Conservation (phyloP, 2,329 filamentous ascomycete species). For the Neurospora sp. region DNA sequence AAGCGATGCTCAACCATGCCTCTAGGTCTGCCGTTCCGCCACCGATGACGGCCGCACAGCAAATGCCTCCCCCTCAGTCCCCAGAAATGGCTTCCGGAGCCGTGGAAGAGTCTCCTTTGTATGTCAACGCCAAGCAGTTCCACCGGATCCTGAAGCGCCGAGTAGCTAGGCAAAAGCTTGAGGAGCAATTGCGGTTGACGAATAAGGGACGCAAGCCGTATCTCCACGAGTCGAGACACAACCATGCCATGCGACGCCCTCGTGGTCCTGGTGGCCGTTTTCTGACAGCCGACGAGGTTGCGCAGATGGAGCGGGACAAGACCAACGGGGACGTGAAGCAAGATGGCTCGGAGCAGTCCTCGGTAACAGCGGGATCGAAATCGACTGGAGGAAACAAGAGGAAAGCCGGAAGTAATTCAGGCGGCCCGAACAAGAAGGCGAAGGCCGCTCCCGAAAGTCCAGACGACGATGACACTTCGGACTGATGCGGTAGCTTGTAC, state of each 20-base stretch:
- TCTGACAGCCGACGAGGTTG: conserved; percentile 91
- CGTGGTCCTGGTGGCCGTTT: conserved; percentile 91
- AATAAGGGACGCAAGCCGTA: conserved; percentile 96
- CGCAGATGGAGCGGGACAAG: conserved; percentile 68
- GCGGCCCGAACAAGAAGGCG: conserved; percentile 42
- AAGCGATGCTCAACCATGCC: conserved; percentile 65
- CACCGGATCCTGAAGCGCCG: conserved; percentile 92
- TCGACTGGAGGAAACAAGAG: conserved; percentile 43
- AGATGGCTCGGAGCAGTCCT: conserved; percentile 16
- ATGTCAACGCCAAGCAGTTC: conserved; percentile 98
- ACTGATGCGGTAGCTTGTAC: neutral
- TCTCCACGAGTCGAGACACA: conserved; percentile 92
- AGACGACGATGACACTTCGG: conserved; percentile 27
- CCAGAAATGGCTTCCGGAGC: conserved; percentile 66
- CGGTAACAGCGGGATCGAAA: conserved; percentile 14
- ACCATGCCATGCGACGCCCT: conserved; percentile 93
- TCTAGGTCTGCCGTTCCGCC: conserved; percentile 45
- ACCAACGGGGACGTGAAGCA: conserved; percentile 27
- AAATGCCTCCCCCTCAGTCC: conserved; percentile 61
- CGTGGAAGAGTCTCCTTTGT: conserved; percentile 85
- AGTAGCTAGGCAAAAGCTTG: conserved; percentile 84
- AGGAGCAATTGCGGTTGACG: conserved; percentile 84
- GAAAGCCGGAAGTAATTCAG: conserved; percentile 44
- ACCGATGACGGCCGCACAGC: conserved; percentile 51
- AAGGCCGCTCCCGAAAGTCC: conserved; percentile 33